phyloP scores from a whole-genome alignment of 306 rosid species.

The Luffa aegyptiaca region DNA sequence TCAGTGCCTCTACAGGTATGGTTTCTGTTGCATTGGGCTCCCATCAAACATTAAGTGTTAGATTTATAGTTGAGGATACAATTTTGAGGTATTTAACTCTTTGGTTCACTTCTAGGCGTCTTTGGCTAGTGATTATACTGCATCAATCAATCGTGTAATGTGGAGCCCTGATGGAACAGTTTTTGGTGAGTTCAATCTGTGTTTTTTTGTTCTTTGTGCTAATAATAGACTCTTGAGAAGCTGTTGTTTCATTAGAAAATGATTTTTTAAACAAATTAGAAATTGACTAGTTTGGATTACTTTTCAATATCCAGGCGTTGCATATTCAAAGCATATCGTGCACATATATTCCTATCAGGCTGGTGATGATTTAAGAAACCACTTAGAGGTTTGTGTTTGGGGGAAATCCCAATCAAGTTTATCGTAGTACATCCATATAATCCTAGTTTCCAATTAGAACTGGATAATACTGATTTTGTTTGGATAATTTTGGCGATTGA shows the following conservation, averaged over 20 bases:
- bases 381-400: conserved; percentile 65
- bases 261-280: not conserved
- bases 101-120: conserved; percentile 50
- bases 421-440: conserved; percentile 10
- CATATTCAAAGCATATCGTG: conserved; percentile 91
- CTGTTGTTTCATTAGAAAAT: conserved; percentile 2
- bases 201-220: not conserved
- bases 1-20: conserved; percentile 76
- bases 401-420: conserved; percentile 8
- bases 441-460: not conserved
- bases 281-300: conserved; percentile 13
- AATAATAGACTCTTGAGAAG: not conserved
- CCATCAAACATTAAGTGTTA: conserved; percentile 1
- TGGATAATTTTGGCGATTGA: not conserved
- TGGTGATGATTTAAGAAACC: conserved; percentile 78
- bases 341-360: conserved; percentile 88
- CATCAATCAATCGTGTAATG: conserved; percentile 82
- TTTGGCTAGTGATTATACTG: conserved; percentile 58
- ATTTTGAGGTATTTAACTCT: conserved; percentile 1
- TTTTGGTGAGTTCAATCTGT: conserved; percentile 49
- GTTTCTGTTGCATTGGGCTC: conserved; percentile 6
- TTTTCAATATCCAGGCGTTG: conserved; percentile 60
- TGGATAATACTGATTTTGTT: not conserved
- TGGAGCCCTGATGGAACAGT: conserved; percentile 96
- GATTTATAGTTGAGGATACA: conserved; percentile 3